Base-by-base conservation (phyloP, 352 stramenopile genomes). In the Phytophthora boehmeriae region DNA sequence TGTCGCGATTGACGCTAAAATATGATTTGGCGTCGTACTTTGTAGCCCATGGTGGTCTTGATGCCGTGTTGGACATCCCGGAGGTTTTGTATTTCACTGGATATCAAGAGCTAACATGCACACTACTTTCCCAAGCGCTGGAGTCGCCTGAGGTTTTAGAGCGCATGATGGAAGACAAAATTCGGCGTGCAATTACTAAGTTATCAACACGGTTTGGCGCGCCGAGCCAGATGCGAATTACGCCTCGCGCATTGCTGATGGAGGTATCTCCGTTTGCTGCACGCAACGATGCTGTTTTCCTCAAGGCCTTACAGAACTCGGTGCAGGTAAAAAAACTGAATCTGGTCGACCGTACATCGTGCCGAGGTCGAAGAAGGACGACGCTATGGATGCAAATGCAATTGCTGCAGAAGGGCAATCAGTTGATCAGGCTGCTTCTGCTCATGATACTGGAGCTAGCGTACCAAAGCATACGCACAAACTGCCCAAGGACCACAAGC, bases 101-200 rank as follows among this genome's bases (percentile, higher is more conserved):
- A 10, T 96, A 94, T 46, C 78, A 85, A 53, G 81, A 96, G 28
- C 38, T 96, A 25, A 92, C 85, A 0, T 80, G 79, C 14, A 70
- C 73, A 13, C 56, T 96, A 17, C 55, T 96, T 2, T 88, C 83
- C 13, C 86, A 93, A 42, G 66, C 84, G 8, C 64, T 96, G 25
- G 86, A 95, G 56, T 95, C 87, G 4, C 88, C 88, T 2, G 80
- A 93, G 54, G 83, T 95, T 6, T 58, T 96, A n/a, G 74, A 95
- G 59, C 78, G 88, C 27, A 87, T 87, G 61, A 95, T 95, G 85
- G 84, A 95, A 62, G 86, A 94, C 11, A 94, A 92, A 51, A 93
- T 96, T 68, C 47, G 73, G 11, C 76, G 82, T 36, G 82, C 83
- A 6, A 86, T 96, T 22, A 76, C 75, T 2, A 96, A 96, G 60